phyloP scores from a whole-genome alignment of 1,284 basidiomycete species.

The Schizophyllum amplum region DNA sequence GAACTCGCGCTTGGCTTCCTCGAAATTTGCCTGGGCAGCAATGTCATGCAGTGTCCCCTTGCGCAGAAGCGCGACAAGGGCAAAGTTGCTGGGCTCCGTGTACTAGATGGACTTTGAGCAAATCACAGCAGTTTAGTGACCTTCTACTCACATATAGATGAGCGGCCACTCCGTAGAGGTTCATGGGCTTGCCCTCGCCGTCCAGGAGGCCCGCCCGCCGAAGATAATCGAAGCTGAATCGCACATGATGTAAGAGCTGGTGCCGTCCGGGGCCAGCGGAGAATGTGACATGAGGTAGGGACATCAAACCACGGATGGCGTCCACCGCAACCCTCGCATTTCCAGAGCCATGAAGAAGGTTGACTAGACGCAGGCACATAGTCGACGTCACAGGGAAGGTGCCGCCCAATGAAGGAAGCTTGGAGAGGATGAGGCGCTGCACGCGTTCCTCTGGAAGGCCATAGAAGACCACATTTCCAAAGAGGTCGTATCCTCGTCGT shows the following conservation, averaged over 20 bases:
- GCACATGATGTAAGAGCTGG: conserved; percentile 54
- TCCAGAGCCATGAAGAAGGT: conserved; percentile 52
- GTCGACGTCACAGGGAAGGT: conserved; percentile 63
- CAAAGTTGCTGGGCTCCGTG: conserved; percentile 62
- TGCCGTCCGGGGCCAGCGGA: conserved; percentile 41
- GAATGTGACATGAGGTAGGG: conserved; percentile 50
- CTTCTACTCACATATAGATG: conserved; percentile 41
- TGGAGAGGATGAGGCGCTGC: conserved; percentile 54
- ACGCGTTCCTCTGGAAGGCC: conserved; percentile 55
- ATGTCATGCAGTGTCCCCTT: conserved; percentile 51
- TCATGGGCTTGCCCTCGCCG: conserved; percentile 44
- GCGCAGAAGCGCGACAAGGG: conserved; percentile 48
- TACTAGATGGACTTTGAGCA: conserved; percentile 23
- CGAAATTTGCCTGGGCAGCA: conserved; percentile 30
- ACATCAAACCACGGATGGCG: conserved; percentile 43
- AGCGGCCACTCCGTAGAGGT: conserved; percentile 46
- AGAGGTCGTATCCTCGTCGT: conserved; percentile 59
- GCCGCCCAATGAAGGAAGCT: conserved; percentile 52
- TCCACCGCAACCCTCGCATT: conserved; percentile 38
- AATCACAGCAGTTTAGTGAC: background rate
- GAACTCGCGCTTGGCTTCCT: conserved; percentile 39
- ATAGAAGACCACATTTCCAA: conserved; percentile 67
- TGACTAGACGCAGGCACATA: conserved; percentile 53
- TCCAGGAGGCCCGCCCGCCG: conserved; percentile 47
- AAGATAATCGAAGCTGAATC: conserved; percentile 68